Conservation (phyloP, 2,329 filamentous ascomycete species). For the Parasarocladium wereldwijsianum region DNA sequence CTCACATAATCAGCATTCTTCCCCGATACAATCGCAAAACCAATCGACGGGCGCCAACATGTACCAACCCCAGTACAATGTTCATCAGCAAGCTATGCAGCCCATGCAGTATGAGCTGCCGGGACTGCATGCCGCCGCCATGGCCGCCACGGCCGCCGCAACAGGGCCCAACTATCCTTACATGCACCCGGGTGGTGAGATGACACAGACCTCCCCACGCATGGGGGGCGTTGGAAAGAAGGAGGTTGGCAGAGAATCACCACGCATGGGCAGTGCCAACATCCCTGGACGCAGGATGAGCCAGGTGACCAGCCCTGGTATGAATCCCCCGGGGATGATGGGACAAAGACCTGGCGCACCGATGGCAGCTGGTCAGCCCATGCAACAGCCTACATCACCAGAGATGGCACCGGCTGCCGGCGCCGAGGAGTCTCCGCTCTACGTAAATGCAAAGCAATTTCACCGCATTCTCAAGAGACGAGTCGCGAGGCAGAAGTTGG, state of each 20-base stretch:
- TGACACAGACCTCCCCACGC: slow-evolving; percentile 60
- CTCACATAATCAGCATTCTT: slow-evolving; percentile 52
- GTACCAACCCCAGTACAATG: slow-evolving; percentile 67
- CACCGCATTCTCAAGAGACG: slow-evolving; percentile 91
- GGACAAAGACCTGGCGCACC: slow-evolving; percentile 46
- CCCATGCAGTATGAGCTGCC: slow-evolving; percentile 54
- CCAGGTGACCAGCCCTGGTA: slow-evolving; percentile 60
- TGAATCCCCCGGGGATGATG: slow-evolving; percentile 62
- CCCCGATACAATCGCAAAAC: slow-evolving; percentile 59
- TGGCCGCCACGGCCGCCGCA: slow-evolving; percentile 82
- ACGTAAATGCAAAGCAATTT: slow-evolving; percentile 98
- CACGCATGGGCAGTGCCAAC: slow-evolving; percentile 45
- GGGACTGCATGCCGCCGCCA: slow-evolving; percentile 76
- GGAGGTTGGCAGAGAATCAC: slow-evolving; percentile 63
- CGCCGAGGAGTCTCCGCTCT: slow-evolving; percentile 81
- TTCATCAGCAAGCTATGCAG: slow-evolving; percentile 61
- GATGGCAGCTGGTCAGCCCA: slow-evolving; percentile 47
- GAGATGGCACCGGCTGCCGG: slow-evolving; percentile 46
- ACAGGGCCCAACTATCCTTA: slow-evolving; percentile 67
- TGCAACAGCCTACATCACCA: slow-evolving; percentile 59
- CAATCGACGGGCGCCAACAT: slow-evolving; percentile 36
- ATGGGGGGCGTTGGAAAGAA: slow-evolving; percentile 55
- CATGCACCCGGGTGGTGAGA: slow-evolving; percentile 55
- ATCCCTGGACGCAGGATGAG: slow-evolving; percentile 55
- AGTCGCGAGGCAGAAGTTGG: slow-evolving; percentile 82